Conservation (phyloP, 371 early-diverging fungal species). For the Cokeromyces recurvatus region DNA sequence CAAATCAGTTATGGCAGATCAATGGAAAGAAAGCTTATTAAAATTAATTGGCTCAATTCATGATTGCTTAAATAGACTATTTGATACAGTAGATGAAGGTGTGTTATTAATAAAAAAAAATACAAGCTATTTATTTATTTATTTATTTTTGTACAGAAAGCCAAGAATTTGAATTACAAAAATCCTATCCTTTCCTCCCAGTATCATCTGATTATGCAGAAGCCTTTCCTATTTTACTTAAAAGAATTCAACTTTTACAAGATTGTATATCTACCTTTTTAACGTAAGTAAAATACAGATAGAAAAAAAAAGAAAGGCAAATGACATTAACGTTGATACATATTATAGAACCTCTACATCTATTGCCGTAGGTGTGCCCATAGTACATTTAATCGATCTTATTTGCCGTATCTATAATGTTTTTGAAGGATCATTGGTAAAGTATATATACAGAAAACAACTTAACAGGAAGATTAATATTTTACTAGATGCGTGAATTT, state of each 20-base stretch:
- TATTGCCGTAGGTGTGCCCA: conserved; percentile 38
- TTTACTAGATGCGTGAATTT: conserved; percentile 25
- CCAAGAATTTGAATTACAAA: conserved; percentile 8
- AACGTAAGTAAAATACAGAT: conserved; percentile 41
- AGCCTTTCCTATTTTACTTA: conserved; percentile 36
- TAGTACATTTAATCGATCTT: conserved; percentile 35
- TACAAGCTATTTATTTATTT: too few relatives aligned
- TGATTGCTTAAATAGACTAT: conserved; percentile 42
- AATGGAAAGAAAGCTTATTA: conserved; percentile 45
- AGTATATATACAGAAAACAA: neutral
- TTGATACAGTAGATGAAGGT: conserved; percentile 62
- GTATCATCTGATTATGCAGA: conserved; percentile 30
- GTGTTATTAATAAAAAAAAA: too few relatives aligned
- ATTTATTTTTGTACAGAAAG: conserved; percentile 22
- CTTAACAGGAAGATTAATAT: neutral
- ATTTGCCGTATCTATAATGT: conserved; percentile 46
- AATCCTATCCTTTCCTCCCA: conserved; percentile 25
- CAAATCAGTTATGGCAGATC: conserved; percentile 36
- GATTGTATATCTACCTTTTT: conserved; percentile 30
- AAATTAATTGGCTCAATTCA: conserved; percentile 51
- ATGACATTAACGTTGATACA: too few relatives aligned
- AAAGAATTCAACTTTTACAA: conserved; percentile 29
- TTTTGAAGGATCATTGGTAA: conserved; percentile 41
- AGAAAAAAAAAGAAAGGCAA: too few relatives aligned
- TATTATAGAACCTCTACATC: too few relatives aligned